Conservation (phyloP, 768 basidiomycete species). For the Amanita brunnescens region DNA sequence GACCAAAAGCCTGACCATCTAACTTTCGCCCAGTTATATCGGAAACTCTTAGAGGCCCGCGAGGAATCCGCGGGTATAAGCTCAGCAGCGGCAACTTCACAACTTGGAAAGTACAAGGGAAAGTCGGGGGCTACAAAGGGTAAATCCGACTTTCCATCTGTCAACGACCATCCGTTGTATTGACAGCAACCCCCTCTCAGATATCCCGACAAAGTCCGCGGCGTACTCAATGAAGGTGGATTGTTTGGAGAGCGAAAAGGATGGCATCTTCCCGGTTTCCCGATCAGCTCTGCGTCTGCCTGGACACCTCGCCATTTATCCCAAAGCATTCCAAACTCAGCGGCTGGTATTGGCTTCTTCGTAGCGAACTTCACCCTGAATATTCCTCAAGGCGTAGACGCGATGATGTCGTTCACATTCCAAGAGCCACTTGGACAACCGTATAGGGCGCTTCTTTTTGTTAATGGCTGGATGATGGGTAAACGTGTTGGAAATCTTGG, state of each 20-base stretch:
- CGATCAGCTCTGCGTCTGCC: conserved; percentile 32
- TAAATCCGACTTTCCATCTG: conserved; percentile 20
- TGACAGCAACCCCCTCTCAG: conserved; percentile 25
- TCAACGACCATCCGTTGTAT: neutral
- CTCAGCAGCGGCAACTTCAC: conserved; percentile 54
- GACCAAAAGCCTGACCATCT: neutral
- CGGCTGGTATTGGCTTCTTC: conserved; percentile 77
- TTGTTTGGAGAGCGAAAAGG: conserved; percentile 61
- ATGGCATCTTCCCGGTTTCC: conserved; percentile 68
- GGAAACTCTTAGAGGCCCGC: conserved; percentile 59
- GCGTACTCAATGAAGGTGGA: conserved; percentile 66
- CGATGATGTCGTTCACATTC: conserved; percentile 66
- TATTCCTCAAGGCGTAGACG: conserved; percentile 53
- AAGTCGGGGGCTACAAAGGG: conserved; percentile 62
- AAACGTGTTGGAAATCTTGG: conserved; percentile 68
- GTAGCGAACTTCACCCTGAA: conserved; percentile 61
- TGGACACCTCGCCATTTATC: conserved; percentile 54
- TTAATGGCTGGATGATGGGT: conserved; percentile 90
- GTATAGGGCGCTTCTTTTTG: conserved; percentile 66
- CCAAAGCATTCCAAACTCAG: conserved; percentile 44
- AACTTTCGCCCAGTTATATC: conserved; percentile 23
- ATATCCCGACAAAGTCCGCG: conserved; percentile 62
- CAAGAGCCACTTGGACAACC: conserved; percentile 49
- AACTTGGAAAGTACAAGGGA: conserved; percentile 68
- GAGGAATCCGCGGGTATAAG: conserved; percentile 70